These are phyloP conservation scores for Xerocomus brunneocitrinus DNA, from an alignment of 768 basidiomycete genomes.

Conservation along the genomic window DNA sequence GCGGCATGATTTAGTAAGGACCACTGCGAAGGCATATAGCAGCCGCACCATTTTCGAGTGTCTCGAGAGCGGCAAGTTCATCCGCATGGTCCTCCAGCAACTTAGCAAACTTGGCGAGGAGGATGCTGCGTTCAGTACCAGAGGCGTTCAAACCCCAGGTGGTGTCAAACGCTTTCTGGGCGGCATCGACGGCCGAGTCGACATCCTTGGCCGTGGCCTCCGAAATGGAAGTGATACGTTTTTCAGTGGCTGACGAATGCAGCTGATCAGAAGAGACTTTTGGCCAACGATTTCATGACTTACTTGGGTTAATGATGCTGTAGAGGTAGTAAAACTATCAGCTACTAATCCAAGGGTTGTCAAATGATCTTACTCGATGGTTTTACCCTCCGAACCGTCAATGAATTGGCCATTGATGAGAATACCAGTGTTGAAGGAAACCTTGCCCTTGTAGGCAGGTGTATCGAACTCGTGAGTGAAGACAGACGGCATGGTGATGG, in stretches of 20 bases:
- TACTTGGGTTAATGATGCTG: slow-evolving; percentile 58
- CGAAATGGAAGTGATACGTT: slow-evolving; percentile 49
- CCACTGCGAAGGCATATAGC: neutral
- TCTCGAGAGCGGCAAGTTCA: slow-evolving; percentile 69
- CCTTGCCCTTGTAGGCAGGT: slow-evolving; percentile 52
- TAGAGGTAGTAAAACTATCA: neutral
- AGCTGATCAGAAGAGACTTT: neutral
- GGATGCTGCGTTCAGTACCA: slow-evolving; percentile 47
- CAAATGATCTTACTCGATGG: slow-evolving; percentile 59
- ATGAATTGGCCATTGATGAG: slow-evolving; percentile 70
- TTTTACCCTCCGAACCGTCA: slow-evolving; percentile 49
- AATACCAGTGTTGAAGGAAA: slow-evolving; percentile 56
- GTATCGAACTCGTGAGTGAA: slow-evolving; percentile 52
- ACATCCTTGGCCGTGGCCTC: slow-evolving; percentile 68
- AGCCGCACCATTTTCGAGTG: slow-evolving; percentile 56
- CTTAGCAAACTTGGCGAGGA: slow-evolving; percentile 60
- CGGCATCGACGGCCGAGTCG: slow-evolving; percentile 67
- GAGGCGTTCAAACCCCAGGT: slow-evolving; percentile 63
- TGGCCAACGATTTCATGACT: slow-evolving; percentile 8
- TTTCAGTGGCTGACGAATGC: slow-evolving; percentile 51
- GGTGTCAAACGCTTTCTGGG: slow-evolving; percentile 56
- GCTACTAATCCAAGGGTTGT: neutral
- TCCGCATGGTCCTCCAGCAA: slow-evolving; percentile 60
- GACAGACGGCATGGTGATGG: slow-evolving; percentile 35
- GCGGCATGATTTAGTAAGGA: neutral